Conservation (phyloP, 441 rosid species). For the Arabidopsis lyrata region DNA sequence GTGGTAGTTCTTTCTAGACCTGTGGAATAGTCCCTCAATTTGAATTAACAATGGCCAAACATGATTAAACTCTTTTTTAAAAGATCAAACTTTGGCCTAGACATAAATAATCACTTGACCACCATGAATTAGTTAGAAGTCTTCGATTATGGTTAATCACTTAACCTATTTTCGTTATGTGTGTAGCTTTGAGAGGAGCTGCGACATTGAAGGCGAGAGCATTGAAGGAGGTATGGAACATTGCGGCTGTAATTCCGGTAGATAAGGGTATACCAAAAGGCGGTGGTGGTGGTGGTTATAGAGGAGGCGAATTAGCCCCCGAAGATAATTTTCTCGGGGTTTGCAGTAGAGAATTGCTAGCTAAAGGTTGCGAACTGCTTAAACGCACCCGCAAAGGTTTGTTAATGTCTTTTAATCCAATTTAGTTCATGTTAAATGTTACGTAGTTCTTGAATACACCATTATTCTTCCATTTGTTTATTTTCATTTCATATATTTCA, state of each 20-base stretch:
- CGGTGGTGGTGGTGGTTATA: conserved; percentile 22
- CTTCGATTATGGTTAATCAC: neutral
- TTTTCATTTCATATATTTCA: conserved; percentile 35
- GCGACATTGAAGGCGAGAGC: conserved; percentile 90
- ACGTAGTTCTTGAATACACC: conserved; percentile 3
- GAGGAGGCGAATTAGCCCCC: conserved; percentile 62
- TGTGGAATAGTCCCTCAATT: neutral
- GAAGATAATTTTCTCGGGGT: conserved; percentile 81
- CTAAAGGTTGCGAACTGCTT: conserved; percentile 90
- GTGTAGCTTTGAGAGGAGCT: conserved; percentile 90
- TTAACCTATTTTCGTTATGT: conserved; percentile 5
- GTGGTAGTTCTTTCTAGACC: neutral
- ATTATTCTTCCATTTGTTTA: neutral
- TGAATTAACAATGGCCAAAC: neutral
- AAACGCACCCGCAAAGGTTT: conserved; percentile 94
- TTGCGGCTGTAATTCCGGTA: conserved; percentile 89
- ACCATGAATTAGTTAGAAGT: neutral
- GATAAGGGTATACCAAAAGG: conserved; percentile 61
- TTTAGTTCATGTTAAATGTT: neutral
- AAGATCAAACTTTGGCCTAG: neutral
- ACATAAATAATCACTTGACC: too few relatives aligned
- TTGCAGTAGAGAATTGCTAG: conserved; percentile 83
- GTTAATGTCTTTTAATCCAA: conserved; percentile 21
- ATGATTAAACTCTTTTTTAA: neutral
- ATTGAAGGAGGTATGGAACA: conserved; percentile 92